These are phyloP conservation scores for Heliosperma pusillum DNA, from an alignment of 148 eudicot genomes.

Conservation along the genomic window DNA sequence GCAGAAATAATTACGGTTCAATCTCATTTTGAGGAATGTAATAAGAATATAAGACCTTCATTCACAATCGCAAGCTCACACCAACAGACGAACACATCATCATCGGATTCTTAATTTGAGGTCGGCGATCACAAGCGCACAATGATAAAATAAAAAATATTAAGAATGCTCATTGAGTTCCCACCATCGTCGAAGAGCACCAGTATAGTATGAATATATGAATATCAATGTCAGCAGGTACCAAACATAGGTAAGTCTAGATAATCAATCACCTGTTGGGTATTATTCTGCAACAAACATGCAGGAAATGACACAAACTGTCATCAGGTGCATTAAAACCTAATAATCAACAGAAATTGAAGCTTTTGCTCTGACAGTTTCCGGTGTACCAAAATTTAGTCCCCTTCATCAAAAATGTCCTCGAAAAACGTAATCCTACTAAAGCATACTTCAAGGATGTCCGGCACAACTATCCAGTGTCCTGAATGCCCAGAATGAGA, in stretches of 20 bases:
- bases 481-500: constrained; percentile 7
- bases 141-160: no score
- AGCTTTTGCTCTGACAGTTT: neutral
- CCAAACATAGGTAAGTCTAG: neutral
- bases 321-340: neutral
- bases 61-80: no score
- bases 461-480: neutral
- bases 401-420: neutral
- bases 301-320: neutral
- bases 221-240: neutral
- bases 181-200: neutral
- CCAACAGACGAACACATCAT: no score
- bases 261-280: neutral
- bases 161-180: no score
- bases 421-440: neutral
- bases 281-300: neutral
- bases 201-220: neutral
- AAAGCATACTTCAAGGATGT: neutral
- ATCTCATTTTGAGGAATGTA: no score
- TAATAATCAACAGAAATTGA: constrained; percentile 1
- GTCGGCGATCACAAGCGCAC: no score
- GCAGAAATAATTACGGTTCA: no score
- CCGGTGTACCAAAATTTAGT: neutral
- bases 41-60: no score
- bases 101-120: no score